A percentile compares a stretch with the other conserved stretches of the same genome.
Conservation (phyloP, 148 eudicot species). For the Cornus suecica region DNA sequence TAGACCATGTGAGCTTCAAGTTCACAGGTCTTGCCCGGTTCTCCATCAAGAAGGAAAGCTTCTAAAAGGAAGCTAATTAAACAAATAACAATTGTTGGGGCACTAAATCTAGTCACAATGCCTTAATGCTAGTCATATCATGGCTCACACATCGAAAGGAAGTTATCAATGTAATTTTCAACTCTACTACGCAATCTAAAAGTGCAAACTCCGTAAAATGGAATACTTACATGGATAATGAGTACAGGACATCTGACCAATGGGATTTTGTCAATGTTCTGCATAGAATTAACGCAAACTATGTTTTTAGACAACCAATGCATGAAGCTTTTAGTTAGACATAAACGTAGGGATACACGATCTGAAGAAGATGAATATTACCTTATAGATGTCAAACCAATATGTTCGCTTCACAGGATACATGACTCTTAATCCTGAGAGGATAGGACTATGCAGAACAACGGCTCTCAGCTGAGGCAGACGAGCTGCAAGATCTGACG, state of each 20-base stretch:
- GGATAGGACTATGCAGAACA: slow-evolving; percentile 67
- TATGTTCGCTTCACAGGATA: slow-evolving; percentile 61
- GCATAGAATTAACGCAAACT: slow-evolving; percentile 23
- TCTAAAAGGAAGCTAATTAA: background rate
- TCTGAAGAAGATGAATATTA: slow-evolving; percentile 8
- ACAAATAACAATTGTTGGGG: background rate
- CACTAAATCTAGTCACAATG: background rate
- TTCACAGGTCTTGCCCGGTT: too few species aligned
- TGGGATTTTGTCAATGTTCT: slow-evolving; percentile 74
- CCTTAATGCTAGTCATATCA: background rate
- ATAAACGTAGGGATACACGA: background rate
- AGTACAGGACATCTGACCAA: slow-evolving; percentile 59
- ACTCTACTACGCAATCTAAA: background rate
- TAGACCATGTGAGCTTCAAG: too few species aligned
- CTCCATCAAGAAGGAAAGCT: slow-evolving; percentile 4
- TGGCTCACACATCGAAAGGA: background rate
- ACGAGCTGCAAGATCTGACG: slow-evolving; percentile 68
- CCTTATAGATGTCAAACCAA: slow-evolving; percentile 78
- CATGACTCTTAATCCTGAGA: slow-evolving; percentile 70
- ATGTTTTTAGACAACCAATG: slow-evolving; percentile 2
- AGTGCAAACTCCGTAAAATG: background rate
- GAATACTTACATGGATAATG: slow-evolving; percentile 68
- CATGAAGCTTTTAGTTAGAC: background rate
- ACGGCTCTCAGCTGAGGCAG: slow-evolving; percentile 64
- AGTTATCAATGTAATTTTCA: background rate